These are phyloP conservation scores for Osmozyma mogii DNA, from an alignment of 805 yeast species.

Conservation along the genomic window DNA sequence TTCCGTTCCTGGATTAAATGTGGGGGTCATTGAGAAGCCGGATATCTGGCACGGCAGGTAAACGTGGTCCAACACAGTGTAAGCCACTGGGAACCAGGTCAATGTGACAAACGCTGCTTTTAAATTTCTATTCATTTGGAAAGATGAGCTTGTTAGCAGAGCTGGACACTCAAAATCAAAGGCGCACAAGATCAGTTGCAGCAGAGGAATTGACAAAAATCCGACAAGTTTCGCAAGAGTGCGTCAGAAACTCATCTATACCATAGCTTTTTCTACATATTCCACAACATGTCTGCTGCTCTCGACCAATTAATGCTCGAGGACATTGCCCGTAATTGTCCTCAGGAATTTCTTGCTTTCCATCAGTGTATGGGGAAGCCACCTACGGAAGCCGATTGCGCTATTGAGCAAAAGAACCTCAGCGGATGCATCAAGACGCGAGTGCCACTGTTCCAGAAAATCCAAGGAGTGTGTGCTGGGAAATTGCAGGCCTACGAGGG, in stretches of 20 bases:
- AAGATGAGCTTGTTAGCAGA: too few relatives aligned
- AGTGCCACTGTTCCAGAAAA: constrained; percentile 68
- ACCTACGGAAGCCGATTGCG: constrained; percentile 45
- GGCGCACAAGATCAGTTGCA: too few relatives aligned
- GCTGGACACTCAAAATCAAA: too few relatives aligned
- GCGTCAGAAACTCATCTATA: too few relatives aligned
- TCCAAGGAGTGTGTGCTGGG: constrained; percentile 53
- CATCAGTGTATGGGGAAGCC: constrained; percentile 65
- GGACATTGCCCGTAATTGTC: constrained; percentile 71
- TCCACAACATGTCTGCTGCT: constrained; percentile 7
- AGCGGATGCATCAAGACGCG: constrained; percentile 53
- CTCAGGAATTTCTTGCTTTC: constrained; percentile 61
- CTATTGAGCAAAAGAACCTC: constrained; percentile 46
- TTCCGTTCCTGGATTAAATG: constrained; percentile 62
- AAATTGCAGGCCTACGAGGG: constrained; percentile 56
- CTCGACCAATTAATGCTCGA: constrained; percentile 71
- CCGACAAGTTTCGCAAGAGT: too few relatives aligned
- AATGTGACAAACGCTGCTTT: constrained; percentile 22
- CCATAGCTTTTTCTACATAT: not conserved
- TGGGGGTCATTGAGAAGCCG: constrained; percentile 86
- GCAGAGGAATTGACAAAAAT: too few relatives aligned
- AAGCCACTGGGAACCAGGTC: constrained; percentile 74
- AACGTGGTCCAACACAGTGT: constrained; percentile 61
- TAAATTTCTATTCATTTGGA: too few relatives aligned
- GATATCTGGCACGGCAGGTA: constrained; percentile 66